Evolutionary conservation across 1,284 basidiomycete species (phyloP).

Genomic region (Ustilago tritici): DNA sequence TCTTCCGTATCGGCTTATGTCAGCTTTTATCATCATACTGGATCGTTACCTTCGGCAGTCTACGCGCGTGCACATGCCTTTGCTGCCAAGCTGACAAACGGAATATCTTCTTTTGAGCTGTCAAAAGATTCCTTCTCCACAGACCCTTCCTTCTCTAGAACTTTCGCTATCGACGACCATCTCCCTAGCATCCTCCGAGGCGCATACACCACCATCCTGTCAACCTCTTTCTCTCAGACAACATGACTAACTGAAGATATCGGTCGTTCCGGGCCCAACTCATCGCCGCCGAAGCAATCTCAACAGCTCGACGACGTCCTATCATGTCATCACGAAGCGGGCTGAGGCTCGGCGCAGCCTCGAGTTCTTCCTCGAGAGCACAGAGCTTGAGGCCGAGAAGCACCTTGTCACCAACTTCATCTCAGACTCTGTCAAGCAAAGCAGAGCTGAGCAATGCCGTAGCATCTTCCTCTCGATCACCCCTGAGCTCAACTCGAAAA

Average conservation of each 20-base stretch:
- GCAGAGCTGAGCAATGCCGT: not conserved
- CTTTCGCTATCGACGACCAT: not conserved
- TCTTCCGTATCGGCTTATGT: no score
- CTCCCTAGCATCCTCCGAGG: not conserved
- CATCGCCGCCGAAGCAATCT: no score
- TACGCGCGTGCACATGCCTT: not conserved
- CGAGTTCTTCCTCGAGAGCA: not conserved
- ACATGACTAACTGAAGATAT: no score
- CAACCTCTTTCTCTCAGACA: no score
- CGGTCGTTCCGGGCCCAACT: no score
- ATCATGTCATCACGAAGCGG: slow-evolving; percentile 22
- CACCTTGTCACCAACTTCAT: not conserved
- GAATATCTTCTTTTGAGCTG: not conserved
- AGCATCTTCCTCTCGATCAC: not conserved
- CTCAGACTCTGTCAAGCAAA: not conserved
- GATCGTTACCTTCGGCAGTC: no score
- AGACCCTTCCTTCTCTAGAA: not conserved
- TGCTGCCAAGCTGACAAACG: slow-evolving; percentile 18
- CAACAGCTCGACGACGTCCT: not conserved
- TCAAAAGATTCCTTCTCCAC: not conserved
- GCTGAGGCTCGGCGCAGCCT: slow-evolving; percentile 5
- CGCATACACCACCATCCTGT: not conserved
- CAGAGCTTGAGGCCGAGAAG: not conserved
- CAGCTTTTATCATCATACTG: no score
- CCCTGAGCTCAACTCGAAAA: not conserved